Evolutionary conservation across 2,329 filamentous ascomycete species (phyloP).

Genomic region (Colletotrichum sp.): DNA sequence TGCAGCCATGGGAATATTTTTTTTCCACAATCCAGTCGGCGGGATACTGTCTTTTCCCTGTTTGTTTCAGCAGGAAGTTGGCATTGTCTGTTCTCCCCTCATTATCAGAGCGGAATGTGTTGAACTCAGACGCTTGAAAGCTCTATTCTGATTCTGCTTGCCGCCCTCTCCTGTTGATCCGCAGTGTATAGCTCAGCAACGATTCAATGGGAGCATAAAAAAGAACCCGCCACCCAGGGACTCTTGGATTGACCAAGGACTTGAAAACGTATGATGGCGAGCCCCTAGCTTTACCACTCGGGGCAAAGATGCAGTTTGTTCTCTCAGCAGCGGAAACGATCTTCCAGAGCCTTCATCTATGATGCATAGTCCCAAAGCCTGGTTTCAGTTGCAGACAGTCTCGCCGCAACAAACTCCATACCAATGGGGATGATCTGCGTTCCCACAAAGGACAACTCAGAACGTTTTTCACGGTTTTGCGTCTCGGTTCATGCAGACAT

Average conservation of each 20-base stretch:
- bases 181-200: not conserved
- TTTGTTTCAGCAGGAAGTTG: not conserved
- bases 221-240: fast-evolving
- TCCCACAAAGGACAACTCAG: fast-evolving
- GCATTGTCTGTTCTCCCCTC: not conserved
- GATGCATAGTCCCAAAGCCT: not conserved
- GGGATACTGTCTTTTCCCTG: too few relatives aligned
- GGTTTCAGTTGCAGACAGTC: not conserved
- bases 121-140: not conserved
- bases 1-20: not conserved
- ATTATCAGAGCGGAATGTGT: not conserved
- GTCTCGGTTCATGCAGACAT: too few relatives aligned
- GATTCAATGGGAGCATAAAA: not conserved
- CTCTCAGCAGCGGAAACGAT: not conserved
- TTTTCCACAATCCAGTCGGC: not conserved
- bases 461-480: too few relatives aligned
- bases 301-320: not conserved
- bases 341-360: not conserved
- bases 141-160: not conserved
- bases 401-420: not conserved
- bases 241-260: not conserved
- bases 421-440: not conserved
- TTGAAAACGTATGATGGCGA: fast-evolving
- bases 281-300: not conserved
- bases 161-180: not conserved